A percentile compares a stretch with the other conserved stretches of the same genome.
Conservation (phyloP, 352 stramenopile species). For the Globisporangium spiculum region DNA sequence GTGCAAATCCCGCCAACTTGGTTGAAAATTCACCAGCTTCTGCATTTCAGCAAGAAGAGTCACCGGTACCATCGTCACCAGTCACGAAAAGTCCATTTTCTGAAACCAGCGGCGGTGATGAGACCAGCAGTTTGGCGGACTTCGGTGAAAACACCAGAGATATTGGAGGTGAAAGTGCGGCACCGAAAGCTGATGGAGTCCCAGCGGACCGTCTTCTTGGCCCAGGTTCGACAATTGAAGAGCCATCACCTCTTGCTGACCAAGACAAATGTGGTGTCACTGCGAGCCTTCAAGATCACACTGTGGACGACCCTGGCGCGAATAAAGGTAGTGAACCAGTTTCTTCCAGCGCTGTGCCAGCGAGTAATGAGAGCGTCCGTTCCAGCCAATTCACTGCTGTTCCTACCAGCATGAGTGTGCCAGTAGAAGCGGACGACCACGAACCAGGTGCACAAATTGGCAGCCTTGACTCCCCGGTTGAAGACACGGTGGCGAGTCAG, state of each 20-base stretch:
- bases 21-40: background rate
- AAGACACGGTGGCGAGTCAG: background rate
- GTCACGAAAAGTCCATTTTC: background rate
- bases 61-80: background rate
- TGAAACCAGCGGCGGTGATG: background rate
- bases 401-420: background rate
- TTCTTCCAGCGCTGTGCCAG: background rate
- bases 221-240: background rate
- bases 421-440: background rate
- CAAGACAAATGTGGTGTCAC: background rate
- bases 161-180: background rate
- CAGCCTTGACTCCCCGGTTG: background rate
- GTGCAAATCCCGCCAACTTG: background rate
- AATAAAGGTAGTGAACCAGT: background rate
- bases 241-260: background rate
- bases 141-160: background rate
- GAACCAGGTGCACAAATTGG: background rate
- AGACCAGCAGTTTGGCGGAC: background rate
- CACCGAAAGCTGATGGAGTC: background rate
- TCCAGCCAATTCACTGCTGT: background rate
- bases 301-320: background rate
- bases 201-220: background rate
- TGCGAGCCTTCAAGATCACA: background rate
- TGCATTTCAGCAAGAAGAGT: background rate
- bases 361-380: background rate